Evolutionary conservation across 23 red algal species (phyloP), one percentile per base, ranked within the genome.

Genomic region (Gracilariopsis chorda): DNA sequence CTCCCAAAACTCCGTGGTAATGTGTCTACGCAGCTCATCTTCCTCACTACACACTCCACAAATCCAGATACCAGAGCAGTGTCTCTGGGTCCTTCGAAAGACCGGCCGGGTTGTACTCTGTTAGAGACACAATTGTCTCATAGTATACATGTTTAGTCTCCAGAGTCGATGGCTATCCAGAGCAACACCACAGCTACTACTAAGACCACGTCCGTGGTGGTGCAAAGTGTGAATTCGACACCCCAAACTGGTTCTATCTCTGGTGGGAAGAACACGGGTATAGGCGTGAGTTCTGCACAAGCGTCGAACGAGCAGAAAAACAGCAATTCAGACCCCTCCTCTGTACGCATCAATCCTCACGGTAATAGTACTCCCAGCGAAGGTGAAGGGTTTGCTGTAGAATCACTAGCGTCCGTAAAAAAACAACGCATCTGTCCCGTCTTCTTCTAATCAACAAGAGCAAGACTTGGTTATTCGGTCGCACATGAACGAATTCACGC

Each of bases 401-500:
- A 73, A 73, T 73, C 67, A 16, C 28, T 73, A 17, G 67, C n/a
- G 67, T 23, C 39, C 67, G 42, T 25, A 45, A 12, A 73, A 73
- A 17, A 42, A 73, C 19, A 24, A 46, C 42, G 67, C 67, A 47
- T 3, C 67, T 24, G 42, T 42, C 7, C 42, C 0, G 32, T 28
- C 39, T 46, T 36, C 67, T 25, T 73, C 67, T 45, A 46, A 12
- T 3, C 67, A 73, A 46, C 39, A 46, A 73, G 67, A 73, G 19
- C 67, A 73, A 34, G 85, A 89, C 78, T 64, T 51, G 21, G 58
- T 59, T 39, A 49, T 91, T 72, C 88, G 88, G 25, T 61, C 58
- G 40, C 55, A 48, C n/a, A 91, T 91, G 88, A 91, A 91, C 36
- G 77, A 91, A 25, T 91, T 91, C 69, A 75, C 88, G 28, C 37